Conservation (phyloP, 768 basidiomycete genomes). For the Pleurotus cornucopiae region DNA sequence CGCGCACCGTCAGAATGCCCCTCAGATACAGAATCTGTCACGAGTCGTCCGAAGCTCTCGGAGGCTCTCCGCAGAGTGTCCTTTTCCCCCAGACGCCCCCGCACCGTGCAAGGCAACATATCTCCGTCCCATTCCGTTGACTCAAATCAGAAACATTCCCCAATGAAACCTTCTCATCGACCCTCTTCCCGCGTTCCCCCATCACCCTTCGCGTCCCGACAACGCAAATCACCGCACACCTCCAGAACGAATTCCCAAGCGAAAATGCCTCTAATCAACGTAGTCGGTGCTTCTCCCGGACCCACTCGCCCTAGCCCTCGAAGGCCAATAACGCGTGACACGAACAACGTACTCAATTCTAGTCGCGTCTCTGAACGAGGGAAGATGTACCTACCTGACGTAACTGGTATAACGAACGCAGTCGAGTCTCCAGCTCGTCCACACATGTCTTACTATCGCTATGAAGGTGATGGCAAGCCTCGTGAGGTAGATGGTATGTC, state of each 20-base stretch:
- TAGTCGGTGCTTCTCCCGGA: slow-evolving; percentile 6
- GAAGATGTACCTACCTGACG: slow-evolving; percentile 68
- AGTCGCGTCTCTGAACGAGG: slow-evolving; percentile 14
- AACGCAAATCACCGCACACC: background rate
- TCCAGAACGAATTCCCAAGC: background rate
- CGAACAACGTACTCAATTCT: background rate
- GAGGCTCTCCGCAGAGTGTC: slow-evolving; percentile 68
- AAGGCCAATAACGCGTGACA: slow-evolving; percentile 1
- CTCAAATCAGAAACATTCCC: slow-evolving; percentile 4
- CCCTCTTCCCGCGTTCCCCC: background rate
- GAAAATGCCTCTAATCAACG: background rate
- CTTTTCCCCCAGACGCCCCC: slow-evolving; percentile 76
- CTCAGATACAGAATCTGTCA: slow-evolving; percentile 47
- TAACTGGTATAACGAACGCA: slow-evolving; percentile 79
- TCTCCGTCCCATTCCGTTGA: slow-evolving; percentile 1
- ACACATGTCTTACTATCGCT: slow-evolving; percentile 45
- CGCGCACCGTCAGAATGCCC: slow-evolving; percentile 45
- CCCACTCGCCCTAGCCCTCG: slow-evolving; percentile 11
- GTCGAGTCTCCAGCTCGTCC: slow-evolving; percentile 69
- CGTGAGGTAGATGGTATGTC: slow-evolving; percentile 64
- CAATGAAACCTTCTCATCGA: slow-evolving; percentile 1
- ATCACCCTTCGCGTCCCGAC: background rate
- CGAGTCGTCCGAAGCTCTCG: slow-evolving; percentile 57
- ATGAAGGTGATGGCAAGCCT: slow-evolving; percentile 40
- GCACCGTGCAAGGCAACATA: slow-evolving; percentile 34